Base-by-base conservation (phyloP, 768 basidiomycete genomes). In the Tephrocybe rancida region DNA sequence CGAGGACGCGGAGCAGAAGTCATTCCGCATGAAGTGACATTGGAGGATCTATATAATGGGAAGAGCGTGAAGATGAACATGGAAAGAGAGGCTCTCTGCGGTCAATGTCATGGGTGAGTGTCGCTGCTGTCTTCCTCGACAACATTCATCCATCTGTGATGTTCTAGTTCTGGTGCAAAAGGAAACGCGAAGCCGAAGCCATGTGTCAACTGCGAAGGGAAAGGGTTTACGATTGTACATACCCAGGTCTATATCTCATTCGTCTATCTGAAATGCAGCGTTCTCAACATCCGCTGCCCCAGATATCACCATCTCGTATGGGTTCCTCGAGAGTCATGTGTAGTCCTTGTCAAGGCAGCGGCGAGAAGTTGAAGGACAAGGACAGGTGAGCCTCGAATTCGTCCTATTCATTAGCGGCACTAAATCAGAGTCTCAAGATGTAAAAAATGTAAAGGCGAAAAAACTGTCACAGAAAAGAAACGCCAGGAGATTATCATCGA, bases 11-110 rank as follows among this genome's bases (percentile, higher is more conserved):
- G 88, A 14, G 78, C 88, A 60, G 86, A 95, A 19, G 75, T 86
- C 42, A 85, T 93, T 58, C 83, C 86, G 3, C 89, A 95, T 67
- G 80, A 91, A 35, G 90, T 96, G 48, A 88, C 90, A 4, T 78
- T 98, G 26, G 95, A 97, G 70, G 95, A 98, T 67, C 74, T 95
- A 19, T 98, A 93, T 71, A 90, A 88, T 52, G 96, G 95, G 26
- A 95, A 95, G 70, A 82, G 80, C 9, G 87, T 95, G 52, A 90
- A 87, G 66, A 85, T 98, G 76, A 90, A 85, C 61, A 83, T 97
- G 77, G 94, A 96, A 71, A 87, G 92, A 63, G 86, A 93, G 65
- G 73, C 87, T 8, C 72, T 90, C 2, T 98, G 96, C 68, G 76
- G 75, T 13, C 70, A 73, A 11, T 98, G 96, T 69, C 86, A 86